Evolutionary conservation across 306 rosid genomes (phyloP), one percentile per base, ranked within the genome.

Genomic region (Styphnolobium japonicum): DNA sequence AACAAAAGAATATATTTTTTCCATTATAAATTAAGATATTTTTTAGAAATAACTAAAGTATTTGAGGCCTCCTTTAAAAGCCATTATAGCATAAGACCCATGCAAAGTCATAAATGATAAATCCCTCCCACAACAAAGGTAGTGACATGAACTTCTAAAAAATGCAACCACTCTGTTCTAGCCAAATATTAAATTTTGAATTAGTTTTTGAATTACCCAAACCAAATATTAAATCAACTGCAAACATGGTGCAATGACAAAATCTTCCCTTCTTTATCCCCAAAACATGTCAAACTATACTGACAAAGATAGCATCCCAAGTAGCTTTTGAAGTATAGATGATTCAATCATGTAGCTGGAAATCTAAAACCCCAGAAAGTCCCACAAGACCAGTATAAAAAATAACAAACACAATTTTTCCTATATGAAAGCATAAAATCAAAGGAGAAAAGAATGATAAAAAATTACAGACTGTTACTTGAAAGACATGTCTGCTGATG

Each of bases 401-500:
- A 49, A 48, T 15, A 3, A 15, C 8, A 58, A 23, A 69, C 0
- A 39, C 4, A 6, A 14, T 0, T 4, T 63, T 69, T 63, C 1
- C 3, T 18, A 39, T 18, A 71, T 16, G 74, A 67, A 18, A 21
- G 79, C 69, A 73, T 45, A 51, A 39, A 51, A 12, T 58, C 45
- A 39, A 64, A 72, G n/a, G 15, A 43, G 57, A 42, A 43, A 70
- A 33, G 10, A 67, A 53, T 5, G 42, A 49, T 1, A 8, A 29
- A 19, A 71, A 49, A 73, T 2, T 56, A 57, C 16, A 40, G 36
- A 45, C 19, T 69, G 43, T 23, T 10, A 36, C 71, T 69, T 4
- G 43, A 71, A 67, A 86, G 48, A 7, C 43, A 57, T 39, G 16
- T 56, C 46, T 2, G 25, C 45, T 11, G 63, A 73, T 62, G 74